Conservation (phyloP, 2,329 filamentous ascomycete species). For the Thermothelomyces thermophilus region DNA sequence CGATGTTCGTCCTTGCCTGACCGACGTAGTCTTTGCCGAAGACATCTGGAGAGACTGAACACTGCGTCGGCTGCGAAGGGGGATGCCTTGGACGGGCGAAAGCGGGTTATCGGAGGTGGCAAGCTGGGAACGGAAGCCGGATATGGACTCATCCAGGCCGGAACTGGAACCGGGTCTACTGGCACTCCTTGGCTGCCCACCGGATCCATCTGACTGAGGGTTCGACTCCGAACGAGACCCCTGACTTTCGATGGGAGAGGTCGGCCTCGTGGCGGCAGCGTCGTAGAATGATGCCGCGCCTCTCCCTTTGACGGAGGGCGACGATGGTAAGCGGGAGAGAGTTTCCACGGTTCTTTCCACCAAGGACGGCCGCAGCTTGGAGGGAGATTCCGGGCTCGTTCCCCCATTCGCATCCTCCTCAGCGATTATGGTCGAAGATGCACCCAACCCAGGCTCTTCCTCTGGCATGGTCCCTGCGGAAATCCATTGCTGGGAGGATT, state of each 20-base stretch:
- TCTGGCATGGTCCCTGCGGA: slow-evolving; percentile 13
- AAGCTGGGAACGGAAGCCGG: slow-evolving; percentile 39
- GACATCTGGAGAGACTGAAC: slow-evolving; percentile 33
- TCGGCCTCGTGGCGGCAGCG: slow-evolving; percentile 50
- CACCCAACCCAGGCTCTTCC: slow-evolving; percentile 10
- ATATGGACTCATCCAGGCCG: slow-evolving; percentile 38
- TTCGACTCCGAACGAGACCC: slow-evolving; percentile 49
- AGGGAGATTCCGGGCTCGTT: slow-evolving; percentile 6
- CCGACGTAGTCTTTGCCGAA: slow-evolving; percentile 24
- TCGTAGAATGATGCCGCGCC: slow-evolving; percentile 65
- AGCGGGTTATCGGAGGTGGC: slow-evolving; percentile 39
- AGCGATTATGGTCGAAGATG: neutral
- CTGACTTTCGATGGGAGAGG: slow-evolving; percentile 40
- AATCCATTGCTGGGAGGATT: slow-evolving; percentile 24
- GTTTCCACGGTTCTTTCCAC: slow-evolving; percentile 84
- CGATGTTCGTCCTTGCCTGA: slow-evolving; percentile 23
- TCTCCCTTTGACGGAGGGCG: slow-evolving; percentile 61
- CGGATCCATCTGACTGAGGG: slow-evolving; percentile 56
- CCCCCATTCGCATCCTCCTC: slow-evolving; percentile 10
- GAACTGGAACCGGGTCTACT: slow-evolving; percentile 52
- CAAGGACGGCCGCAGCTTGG: slow-evolving; percentile 50
- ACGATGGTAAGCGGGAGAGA: slow-evolving; percentile 68
- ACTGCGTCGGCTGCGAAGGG: slow-evolving; percentile 32
- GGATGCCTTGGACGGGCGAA: slow-evolving; percentile 39
- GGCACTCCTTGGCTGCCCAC: slow-evolving; percentile 42